phyloP scores from a whole-genome alignment of 495 filamentous ascomycete genomes.

The Penicillium roqueforti region DNA sequence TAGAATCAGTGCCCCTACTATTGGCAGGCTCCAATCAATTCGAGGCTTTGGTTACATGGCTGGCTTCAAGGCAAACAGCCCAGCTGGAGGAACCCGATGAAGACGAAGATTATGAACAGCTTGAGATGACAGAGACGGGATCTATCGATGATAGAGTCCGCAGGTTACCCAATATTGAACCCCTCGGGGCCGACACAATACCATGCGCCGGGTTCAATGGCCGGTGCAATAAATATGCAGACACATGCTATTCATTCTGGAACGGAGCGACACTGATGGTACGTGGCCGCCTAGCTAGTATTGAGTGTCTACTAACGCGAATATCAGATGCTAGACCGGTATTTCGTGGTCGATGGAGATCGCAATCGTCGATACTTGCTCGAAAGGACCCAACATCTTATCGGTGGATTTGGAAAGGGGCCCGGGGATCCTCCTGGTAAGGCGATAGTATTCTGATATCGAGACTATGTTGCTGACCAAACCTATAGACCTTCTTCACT shows the following conservation, averaged over 20 bases:
- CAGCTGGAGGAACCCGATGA: constrained; percentile 44
- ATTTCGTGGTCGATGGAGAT: constrained; percentile 54
- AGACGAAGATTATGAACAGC: constrained; percentile 32
- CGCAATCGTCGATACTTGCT: constrained; percentile 73
- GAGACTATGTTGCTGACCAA: constrained; percentile 13
- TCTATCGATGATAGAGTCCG: constrained; percentile 27
- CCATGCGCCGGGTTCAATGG: constrained; percentile 75
- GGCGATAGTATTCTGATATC: constrained; percentile 10
- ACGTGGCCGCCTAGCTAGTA: constrained; percentile 13
- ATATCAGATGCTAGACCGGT: constrained; percentile 60
- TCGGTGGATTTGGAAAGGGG: constrained; percentile 86
- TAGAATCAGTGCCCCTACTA: constrained; percentile 21
- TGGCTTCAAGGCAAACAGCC: constrained; percentile 66
- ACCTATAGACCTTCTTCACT: constrained; percentile 73
- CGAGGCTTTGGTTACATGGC: constrained; percentile 54
- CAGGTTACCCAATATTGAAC: constrained; percentile 33
- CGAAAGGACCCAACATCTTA: constrained; percentile 81
- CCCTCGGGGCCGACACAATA: constrained; percentile 32
- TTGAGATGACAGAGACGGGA: constrained; percentile 26
- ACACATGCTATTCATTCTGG: constrained; percentile 97
- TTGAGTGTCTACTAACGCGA: constrained; percentile 7
- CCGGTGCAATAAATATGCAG: constrained; percentile 78
- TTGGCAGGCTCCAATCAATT: constrained; percentile 33
- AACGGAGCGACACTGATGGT: constrained; percentile 66
- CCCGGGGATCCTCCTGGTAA: constrained; percentile 71